phyloP scores from a whole-genome alignment of 306 rosid species.

The Elaeagnus macrophylla region DNA sequence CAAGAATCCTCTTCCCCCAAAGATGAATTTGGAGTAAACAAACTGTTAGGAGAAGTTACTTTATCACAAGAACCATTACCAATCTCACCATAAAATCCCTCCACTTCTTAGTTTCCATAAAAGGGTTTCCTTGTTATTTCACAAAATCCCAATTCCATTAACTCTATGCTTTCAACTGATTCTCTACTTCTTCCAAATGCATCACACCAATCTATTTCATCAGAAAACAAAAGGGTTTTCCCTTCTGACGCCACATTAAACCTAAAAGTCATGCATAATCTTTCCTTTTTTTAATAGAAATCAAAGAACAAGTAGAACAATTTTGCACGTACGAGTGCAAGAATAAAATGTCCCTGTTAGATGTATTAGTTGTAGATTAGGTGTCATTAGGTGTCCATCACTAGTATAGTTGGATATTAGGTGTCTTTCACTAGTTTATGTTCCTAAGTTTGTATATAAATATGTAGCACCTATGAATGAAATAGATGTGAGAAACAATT shows the following conservation, averaged over 20 bases:
- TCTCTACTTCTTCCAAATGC: constrained; percentile 43
- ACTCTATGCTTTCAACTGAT: constrained; percentile 37
- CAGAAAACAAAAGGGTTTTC: constrained; percentile 43
- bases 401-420: too few relatives aligned
- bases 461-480: too few relatives aligned
- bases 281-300: not conserved
- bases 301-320: constrained; percentile 2
- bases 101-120: constrained; percentile 28
- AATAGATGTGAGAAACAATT: too few relatives aligned
- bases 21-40: constrained; percentile 43
- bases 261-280: constrained; percentile 8
- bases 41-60: constrained; percentile 38
- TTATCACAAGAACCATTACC: constrained; percentile 34
- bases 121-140: constrained; percentile 36
- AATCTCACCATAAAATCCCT: constrained; percentile 34
- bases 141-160: constrained; percentile 46
- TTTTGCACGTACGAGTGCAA: not conserved
- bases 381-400: too few relatives aligned
- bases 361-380: too few relatives aligned
- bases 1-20: constrained; percentile 46
- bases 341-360: not conserved
- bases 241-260: constrained; percentile 37
- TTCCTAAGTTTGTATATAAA: too few relatives aligned
- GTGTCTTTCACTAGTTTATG: too few relatives aligned
- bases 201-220: constrained; percentile 56